A percentile compares a stretch with the other conserved stretches of the same genome.
phyloP scores from a whole-genome alignment of 163 green algal species.

The Coccomyxa subellipsoidea region DNA sequence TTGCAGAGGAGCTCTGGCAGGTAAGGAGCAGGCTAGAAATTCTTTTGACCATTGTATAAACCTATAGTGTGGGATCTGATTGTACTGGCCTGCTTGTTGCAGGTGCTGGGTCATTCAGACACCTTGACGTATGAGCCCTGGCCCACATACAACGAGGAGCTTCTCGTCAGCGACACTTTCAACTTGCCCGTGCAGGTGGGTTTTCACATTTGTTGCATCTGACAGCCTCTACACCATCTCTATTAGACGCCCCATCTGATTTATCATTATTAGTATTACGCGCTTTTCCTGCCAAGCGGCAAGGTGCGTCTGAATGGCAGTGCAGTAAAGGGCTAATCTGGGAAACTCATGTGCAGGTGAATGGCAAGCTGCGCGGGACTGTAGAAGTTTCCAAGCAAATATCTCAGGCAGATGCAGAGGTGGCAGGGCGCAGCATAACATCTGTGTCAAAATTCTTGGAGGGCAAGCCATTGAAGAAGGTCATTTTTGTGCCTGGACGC shows the following conservation, averaged over 20 bases:
- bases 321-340: no score
- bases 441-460: conserved; percentile 80
- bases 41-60: no score
- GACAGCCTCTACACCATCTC: no score
- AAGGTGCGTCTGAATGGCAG: no score
- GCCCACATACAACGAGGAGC: conserved; percentile 74
- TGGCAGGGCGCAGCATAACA: conserved; percentile 48
- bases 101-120: conserved; percentile 29
- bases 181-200: conserved; percentile 76
- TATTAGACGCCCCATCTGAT: no score
- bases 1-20: conserved; percentile 91
- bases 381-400: conserved; percentile 68
- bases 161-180: conserved; percentile 78
- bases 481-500: conserved; percentile 88
- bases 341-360: conserved; percentile 75
- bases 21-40: conserved; percentile 7
- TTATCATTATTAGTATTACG: no score
- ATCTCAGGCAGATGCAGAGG: conserved; percentile 68
- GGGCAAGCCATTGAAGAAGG: conserved; percentile 88
- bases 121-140: conserved; percentile 85
- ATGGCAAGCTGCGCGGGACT: conserved; percentile 87
- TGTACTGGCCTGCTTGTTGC: conserved; percentile 3
- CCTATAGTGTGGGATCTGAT: no score
- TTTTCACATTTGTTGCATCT: no score
- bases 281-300: no score